phyloP scores from a whole-genome alignment of 1,284 basidiomycete species.

The Ceratobasidium sp. region DNA sequence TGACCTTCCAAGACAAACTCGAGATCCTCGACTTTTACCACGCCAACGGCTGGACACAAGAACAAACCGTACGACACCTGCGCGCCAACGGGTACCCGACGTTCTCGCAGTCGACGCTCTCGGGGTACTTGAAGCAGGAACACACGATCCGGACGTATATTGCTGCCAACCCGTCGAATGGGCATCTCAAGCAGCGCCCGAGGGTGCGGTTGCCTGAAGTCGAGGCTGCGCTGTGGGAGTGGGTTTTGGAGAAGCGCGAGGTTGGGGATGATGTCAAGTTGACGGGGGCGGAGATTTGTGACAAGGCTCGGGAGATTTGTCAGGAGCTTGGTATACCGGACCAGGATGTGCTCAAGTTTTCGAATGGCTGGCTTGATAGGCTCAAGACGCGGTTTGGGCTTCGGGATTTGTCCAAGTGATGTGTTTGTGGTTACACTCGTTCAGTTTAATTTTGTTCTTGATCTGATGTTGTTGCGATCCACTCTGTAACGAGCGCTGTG shows the following conservation, averaged over 20 bases:
- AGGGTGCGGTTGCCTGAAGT: conserved; percentile 10
- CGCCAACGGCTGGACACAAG: background rate
- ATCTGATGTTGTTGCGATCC: too few relatives aligned
- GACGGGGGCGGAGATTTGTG: background rate
- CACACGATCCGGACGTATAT: conserved; percentile 8
- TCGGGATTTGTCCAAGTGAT: background rate
- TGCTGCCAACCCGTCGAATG: background rate
- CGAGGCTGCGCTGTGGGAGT: conserved; percentile 10
- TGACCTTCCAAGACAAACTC: conserved; percentile 15
- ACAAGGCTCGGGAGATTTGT: conserved; percentile 4
- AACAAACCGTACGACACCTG: background rate
- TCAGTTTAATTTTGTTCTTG: too few relatives aligned
- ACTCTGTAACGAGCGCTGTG: too few relatives aligned
- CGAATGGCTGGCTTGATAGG: conserved; percentile 33
- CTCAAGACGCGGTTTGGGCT: conserved; percentile 20
- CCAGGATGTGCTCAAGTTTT: conserved; percentile 10
- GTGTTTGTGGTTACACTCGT: too few relatives aligned
- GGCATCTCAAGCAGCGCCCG: conserved; percentile 11
- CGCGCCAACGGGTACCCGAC: conserved; percentile 3
- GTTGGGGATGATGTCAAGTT: background rate
- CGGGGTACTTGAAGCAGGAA: background rate
- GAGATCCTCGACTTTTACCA: conserved; percentile 1
- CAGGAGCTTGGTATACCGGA: background rate
- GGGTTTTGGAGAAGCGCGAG: conserved; percentile 19
- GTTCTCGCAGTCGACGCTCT: conserved; percentile 12